These are phyloP conservation scores for Huntiella savannae DNA, from an alignment of 2,329 filamentous ascomycete species.

Conservation along the genomic window DNA sequence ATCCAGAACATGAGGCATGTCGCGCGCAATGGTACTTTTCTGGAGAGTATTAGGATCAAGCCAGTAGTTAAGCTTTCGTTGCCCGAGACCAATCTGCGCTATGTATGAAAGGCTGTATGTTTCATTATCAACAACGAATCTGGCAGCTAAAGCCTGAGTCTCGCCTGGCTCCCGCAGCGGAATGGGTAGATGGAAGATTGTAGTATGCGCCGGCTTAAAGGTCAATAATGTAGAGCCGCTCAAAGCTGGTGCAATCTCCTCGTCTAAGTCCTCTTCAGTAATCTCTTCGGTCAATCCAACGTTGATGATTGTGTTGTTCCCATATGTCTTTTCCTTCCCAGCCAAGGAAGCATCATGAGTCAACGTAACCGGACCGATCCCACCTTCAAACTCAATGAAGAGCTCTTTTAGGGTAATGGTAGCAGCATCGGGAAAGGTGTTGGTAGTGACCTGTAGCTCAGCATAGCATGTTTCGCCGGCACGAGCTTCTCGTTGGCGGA, in stretches of 20 bases:
- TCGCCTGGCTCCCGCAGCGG: slow-evolving; percentile 69
- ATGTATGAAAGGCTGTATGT: slow-evolving; percentile 50
- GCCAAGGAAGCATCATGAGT: slow-evolving; percentile 20
- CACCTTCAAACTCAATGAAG: slow-evolving; percentile 36
- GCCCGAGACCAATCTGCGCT: slow-evolving; percentile 28
- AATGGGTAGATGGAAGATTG: slow-evolving; percentile 52
- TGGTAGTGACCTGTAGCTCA: slow-evolving; percentile 38
- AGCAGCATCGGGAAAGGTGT: slow-evolving; percentile 31
- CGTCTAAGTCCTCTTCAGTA: slow-evolving; percentile 14
- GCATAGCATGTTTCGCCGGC: slow-evolving; percentile 40
- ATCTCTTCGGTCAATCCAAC: slow-evolving; percentile 19
- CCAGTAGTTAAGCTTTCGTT: slow-evolving; percentile 28
- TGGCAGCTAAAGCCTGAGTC: slow-evolving; percentile 44
- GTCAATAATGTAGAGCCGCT: slow-evolving; percentile 7
- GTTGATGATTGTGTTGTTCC: slow-evolving; percentile 14
- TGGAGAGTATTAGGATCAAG: slow-evolving; percentile 25
- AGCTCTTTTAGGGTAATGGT: slow-evolving; percentile 34
- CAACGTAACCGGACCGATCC: slow-evolving; percentile 35
- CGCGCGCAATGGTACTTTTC: slow-evolving; percentile 26
- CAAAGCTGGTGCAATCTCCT: slow-evolving; percentile 15
- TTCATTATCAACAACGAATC: slow-evolving; percentile 42
- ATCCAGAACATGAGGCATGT: slow-evolving; percentile 38
- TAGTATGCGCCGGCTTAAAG: slow-evolving; percentile 39
- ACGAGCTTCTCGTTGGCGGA: slow-evolving; percentile 37
- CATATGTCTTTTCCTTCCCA: slow-evolving; percentile 10